Evolutionary conservation across 371 early-diverging fungal genomes (phyloP), one percentile per base, ranked within the genome.

Genomic region (Mucor saturninus): DNA sequence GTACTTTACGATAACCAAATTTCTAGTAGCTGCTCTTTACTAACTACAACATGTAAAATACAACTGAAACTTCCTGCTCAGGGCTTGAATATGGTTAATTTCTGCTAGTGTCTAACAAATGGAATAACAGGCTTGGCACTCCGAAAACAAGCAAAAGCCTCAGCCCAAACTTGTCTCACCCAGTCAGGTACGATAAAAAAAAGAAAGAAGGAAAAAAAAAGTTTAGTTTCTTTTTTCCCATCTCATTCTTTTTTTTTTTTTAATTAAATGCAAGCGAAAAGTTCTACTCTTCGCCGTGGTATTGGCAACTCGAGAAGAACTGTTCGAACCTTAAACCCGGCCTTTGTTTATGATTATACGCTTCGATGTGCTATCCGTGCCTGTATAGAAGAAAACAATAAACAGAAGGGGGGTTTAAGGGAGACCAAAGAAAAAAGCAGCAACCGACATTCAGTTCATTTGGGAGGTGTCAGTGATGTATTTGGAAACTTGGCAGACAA

Each of bases 281-380:
- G 46, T 30, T 42, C 68, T 54, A 62, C 68, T 29, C 59, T 75
- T 54, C 62, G 70, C 48, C 69, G 75, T 62, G 69, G 65, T 40
- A 57, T 62, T 35, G 64, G 67, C 35, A 67, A 65, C 31, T 57
- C 70, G 2, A 72, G 68, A 60, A 51, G 70, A 62, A 54, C 53
- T 5, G 35, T 66, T 15, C 56, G 73, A 55, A 64, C 70, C 42
- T 42, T 69, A 10, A 75, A 77, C 35, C 74, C 72, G 13, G 61
- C 62, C 4, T 59, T 60, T 26, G 72, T 77, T 4, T 77, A 77
- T 62, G 77, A 77, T 46, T 77, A 67, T 46, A 69, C 72, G 30
- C 69, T 77, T 54, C 72, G 77, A 9, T 77, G 77, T 52, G 77
- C 77, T 56, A 74, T 77, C 30, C 67, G 66, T 29, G 77, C 77